Evolutionary conservation across 2,329 filamentous ascomycete species (phyloP), one percentile per base, ranked within the genome.

Genomic region (Drechslerella coelobrocha): DNA sequence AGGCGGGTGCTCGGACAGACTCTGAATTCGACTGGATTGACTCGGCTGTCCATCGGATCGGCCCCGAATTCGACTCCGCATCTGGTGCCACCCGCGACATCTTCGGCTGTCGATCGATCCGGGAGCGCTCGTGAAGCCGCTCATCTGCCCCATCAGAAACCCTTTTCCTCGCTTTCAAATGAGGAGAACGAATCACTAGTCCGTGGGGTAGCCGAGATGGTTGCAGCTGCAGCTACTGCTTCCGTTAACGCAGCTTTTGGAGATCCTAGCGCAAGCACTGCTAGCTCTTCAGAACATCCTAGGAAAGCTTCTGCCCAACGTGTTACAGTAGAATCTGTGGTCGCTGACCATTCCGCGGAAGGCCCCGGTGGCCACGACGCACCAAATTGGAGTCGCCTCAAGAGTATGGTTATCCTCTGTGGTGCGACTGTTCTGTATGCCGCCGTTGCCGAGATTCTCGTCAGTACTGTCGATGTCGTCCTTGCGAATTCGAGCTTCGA

Each of bases 391-490:
- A 91, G 93, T 76, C 88, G 92, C 72, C 85, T 84, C 57, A 97
- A 97, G 84, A 96, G 91, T 82, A 85, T 91, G 1, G 82, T 97
- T 50, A 93, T 99, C 66, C 83, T 99, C 10, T 86, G 97, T 74
- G 88, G 86, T 1, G 93, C 95, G 2, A 99, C 94, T 0, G 77
- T 97, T 12, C 84, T 96, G 10, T 99, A 99, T 78, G 94, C 95
- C n/a, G 82, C 97, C 37, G 96, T 99, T 78, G 94, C 94, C 6
- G 94, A 99, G 79, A 97, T 99, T 59, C 81, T 99, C 4, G 95
- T 99, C 43, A 91, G 96, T 78, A 97, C 93, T 0, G 95, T 99
- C 0, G 95, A 99, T 77, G 90, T 94, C n/a, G 93, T 99, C 5
- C 81, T 99, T 55, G 87, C 93, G 73, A 92, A 90, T 73, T 89